Conservation (phyloP, 805 yeast species). For the Millerozyma miso region DNA sequence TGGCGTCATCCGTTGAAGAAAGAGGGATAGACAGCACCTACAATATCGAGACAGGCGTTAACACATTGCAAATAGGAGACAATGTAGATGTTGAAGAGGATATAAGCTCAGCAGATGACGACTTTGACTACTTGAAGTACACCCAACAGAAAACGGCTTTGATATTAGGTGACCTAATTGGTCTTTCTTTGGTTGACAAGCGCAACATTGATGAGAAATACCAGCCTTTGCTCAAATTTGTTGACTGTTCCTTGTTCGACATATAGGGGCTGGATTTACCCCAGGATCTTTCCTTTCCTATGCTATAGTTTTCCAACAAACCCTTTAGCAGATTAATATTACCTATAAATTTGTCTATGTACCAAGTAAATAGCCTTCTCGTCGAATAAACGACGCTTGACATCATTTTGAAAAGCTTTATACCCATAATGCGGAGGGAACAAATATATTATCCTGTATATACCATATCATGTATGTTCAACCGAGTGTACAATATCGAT, state of each 20-base stretch:
- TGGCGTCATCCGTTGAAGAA: conserved; percentile 14
- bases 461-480: neutral
- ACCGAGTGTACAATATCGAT: neutral
- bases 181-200: conserved; percentile 46
- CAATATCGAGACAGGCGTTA: conserved; percentile 48
- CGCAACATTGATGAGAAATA: conserved; percentile 23
- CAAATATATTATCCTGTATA: neutral
- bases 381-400: neutral
- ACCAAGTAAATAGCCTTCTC: neutral
- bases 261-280: conserved; percentile 5
- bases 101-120: conserved; percentile 46
- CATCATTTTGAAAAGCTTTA: neutral
- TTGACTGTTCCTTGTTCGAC: conserved; percentile 32
- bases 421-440: neutral
- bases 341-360: neutral
- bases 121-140: conserved; percentile 75
- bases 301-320: neutral
- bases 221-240: conserved; percentile 30
- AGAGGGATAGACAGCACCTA: conserved; percentile 39
- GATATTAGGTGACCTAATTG: conserved; percentile 69
- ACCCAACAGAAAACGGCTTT: conserved; percentile 69
- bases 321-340: too few relatives aligned
- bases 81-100: conserved; percentile 19
- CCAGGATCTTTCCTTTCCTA: neutral
- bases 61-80: conserved; percentile 40